Base-by-base conservation (phyloP, 1,284 basidiomycete genomes). In the Taiwanofungus camphoratus region DNA sequence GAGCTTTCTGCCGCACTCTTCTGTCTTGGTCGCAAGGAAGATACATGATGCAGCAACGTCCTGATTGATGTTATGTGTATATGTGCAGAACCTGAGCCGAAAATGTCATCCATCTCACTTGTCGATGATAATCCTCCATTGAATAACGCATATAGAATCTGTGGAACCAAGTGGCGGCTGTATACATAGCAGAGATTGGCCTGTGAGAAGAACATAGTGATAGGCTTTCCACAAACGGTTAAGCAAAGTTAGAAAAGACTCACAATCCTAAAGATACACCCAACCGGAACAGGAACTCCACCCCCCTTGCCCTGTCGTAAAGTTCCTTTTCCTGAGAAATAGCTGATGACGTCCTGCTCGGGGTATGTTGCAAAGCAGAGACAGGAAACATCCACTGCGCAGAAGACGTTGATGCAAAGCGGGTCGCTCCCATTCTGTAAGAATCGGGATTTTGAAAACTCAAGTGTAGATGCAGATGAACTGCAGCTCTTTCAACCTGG, bases 131-230 rank as follows among this genome's bases (percentile, higher is more conserved):
- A 56, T 91, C 83, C 55, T 84, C 77, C 73, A 92, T 75, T n/a
- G 91, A 82, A 57, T 80, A 83, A 41, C 93, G 78, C 91, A 96
- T 93, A 67, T 89, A 96, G 66, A 96, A 96, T 11, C 93, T 79
- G 64, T 96, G 93, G 50, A 95, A 87, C 76, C 91, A 91, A 3
- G 86, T 88, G 21, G 90, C 86, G 13, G 90, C 91, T 21, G 87
- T 87, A 49, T 83, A 85, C 67, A 92, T 74, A 7, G 86, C 84
- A 18, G 85, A 80, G 18, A 80, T 77, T 23, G 86, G 83, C 41
- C 87, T 91, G 58, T 43, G 15, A 33, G 39, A 41, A 32, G 49
- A 42, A 39, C 55, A 49, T 51, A 47, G 42, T 33, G 36, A 39
- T 38, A 45, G 44, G 38, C 26, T 32, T 12, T 29, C 15, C 20